Base-by-base conservation (phyloP, 202 grass and related monocot species). In the Bolboschoenoplectus hybrid region DNA sequence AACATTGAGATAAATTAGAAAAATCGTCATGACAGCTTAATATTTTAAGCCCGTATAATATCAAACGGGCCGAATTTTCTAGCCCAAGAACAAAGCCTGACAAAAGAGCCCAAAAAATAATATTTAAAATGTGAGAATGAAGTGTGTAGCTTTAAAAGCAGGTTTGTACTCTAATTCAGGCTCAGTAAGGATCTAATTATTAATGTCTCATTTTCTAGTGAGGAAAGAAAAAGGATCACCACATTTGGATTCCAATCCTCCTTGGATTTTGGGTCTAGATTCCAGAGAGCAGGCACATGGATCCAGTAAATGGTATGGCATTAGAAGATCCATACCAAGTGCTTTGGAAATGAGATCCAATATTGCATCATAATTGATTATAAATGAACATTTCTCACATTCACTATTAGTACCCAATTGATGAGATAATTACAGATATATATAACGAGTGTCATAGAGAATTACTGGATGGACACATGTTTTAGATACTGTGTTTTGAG, bases 111-210 rank as follows among this genome's bases (percentile, higher is more conserved):
- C 53, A 56, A 5, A 44, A 5, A 44, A 26, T 26, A 26, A 26
- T 26, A 26, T 26, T 26, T 26, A 26, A 26, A 26, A 26, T 26
- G 26, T 26, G 26, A 26, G 26, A 26, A 26, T 26, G 26, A 26
- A 26, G 26, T 26, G 26, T 26, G 26, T 26, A 26, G 26, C 26
- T 26, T 26, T 26, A 26, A 85, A 90, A 87, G 60, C 82, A 86
- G 89, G 89, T 97, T 55, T 16, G 67, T 89, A 35, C 14, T 32
- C 1, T 12, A 68, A 26, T 34, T 55, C 41, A 39, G 20, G 63
- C 5, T 26, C 57, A 76, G 50, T 51, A 11, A 74, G 3, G 38
- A 84, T 50, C 64, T 78, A 52, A 0, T 63, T 52, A n/a, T 89
- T 11, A 63, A 84, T 66, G 17, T 34, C 9, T 57, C 35, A 47